These are phyloP conservation scores for Huntiella savannae DNA, from an alignment of 2,329 filamentous ascomycete species.

Conservation along the genomic window DNA sequence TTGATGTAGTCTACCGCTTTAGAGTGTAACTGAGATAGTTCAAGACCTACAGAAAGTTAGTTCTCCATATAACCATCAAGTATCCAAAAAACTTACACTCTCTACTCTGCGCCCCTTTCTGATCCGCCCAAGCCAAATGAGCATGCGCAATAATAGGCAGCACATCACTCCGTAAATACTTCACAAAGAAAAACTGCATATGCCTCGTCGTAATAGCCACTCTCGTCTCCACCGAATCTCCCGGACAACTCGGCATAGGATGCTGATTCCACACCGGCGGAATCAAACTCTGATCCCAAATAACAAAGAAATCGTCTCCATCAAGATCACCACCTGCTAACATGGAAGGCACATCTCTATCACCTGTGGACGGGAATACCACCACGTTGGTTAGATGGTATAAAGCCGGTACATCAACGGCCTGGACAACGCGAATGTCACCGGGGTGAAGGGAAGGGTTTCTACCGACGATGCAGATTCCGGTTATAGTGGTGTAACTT, in stretches of 20 bases:
- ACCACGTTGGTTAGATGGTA: slow-evolving; percentile 68
- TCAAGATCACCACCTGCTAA: slow-evolving; percentile 91
- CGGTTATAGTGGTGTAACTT: slow-evolving; percentile 52
- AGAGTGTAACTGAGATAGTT: slow-evolving; percentile 66
- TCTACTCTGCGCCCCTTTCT: slow-evolving; percentile 42
- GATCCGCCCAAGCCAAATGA: slow-evolving; percentile 63
- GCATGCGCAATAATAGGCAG: slow-evolving; percentile 63
- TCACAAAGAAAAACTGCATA: slow-evolving; percentile 70
- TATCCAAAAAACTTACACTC: slow-evolving; percentile 36
- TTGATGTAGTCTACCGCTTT: slow-evolving; percentile 89
- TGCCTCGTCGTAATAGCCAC: slow-evolving; percentile 51
- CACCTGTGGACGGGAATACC: slow-evolving; percentile 67
- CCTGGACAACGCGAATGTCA: slow-evolving; percentile 72
- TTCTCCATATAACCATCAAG: not conserved
- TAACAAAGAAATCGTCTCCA: slow-evolving; percentile 85
- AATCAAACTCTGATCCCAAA: slow-evolving; percentile 67
- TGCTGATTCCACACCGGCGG: slow-evolving; percentile 49
- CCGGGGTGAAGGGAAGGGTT: slow-evolving; percentile 91
- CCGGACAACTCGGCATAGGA: slow-evolving; percentile 48
- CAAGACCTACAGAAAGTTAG: slow-evolving; percentile 28
- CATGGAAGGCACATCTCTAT: slow-evolving; percentile 78
- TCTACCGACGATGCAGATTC: slow-evolving; percentile 65
- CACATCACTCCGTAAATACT: slow-evolving; percentile 79
- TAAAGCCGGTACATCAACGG: slow-evolving; percentile 56
- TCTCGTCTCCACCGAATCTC: slow-evolving; percentile 13